Base-by-base conservation (phyloP, 2,329 filamentous ascomycete species). In the Tolypocladium inflatum region DNA sequence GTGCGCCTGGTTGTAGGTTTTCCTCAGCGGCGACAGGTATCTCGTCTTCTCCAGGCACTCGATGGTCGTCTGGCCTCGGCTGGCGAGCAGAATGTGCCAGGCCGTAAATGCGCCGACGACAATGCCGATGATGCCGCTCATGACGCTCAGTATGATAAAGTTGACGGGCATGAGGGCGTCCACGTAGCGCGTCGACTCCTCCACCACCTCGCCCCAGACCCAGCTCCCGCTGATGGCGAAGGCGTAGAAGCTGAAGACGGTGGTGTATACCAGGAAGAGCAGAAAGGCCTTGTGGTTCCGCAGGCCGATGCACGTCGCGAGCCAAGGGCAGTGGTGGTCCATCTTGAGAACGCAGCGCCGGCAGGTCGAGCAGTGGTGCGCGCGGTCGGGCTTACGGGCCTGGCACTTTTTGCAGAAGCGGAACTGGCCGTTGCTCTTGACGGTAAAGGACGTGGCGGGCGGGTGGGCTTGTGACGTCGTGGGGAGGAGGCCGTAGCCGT, bases 261-360 rank as follows among this genome's bases (percentile, higher is more conserved):
- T 90, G 0, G 90, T 91, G 72, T 99, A 97, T 58, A 92, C 82
- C 33, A 99, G 79, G 71, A 97, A 99, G 3, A 97, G 81, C 56
- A 99, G 72, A 70, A 99, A 99, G 0, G 92, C 82, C 75, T 99
- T 99, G 80, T 97, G 95, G 74, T 99, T 99, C 68, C 85, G 85
- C 63, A 99, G 78, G 23, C 94, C 94, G 60, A 99, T 89, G 73
- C 94, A 99, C 4, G 91, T 96, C 35, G 94, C 93, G 55, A 99
- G 81, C 94, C 94, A 99, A 19, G 94, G 94, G 71, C 94, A 99
- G 76, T 99, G 94, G 73, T 99, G 94, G 71, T 99, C 94, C 94
- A 99, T 99, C 79, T 99, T 99, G 72, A 99, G 80, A 33, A 99
- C 92, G 72, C 94, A 99, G 68, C 89, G 88, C 64, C 88, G 85